Base-by-base conservation (phyloP, 805 yeast species). In the Wickerhamiella qilinensis region DNA sequence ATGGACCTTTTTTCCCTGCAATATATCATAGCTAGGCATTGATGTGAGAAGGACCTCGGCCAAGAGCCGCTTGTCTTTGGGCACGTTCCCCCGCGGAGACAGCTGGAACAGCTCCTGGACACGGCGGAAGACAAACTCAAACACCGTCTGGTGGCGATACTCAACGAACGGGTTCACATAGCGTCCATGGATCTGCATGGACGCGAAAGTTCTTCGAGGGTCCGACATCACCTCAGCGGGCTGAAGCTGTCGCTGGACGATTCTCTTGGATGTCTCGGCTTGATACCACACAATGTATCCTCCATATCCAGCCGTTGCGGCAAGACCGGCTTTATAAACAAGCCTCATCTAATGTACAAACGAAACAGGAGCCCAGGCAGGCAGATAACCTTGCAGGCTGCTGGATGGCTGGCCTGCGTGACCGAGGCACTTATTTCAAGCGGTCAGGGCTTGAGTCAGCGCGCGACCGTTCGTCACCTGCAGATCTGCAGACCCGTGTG, bases 161-260 rank as follows among this genome's bases (percentile, higher is more conserved):
- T 88, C 95, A 15, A 69, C 68, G 54, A 88, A 88, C 2, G 97
- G 97, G 51, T 88, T 88, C 42, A 83, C 91, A 59, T 72, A 88
- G 48, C 85, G 64, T 8, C 96, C 95, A 14, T 48, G 39, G 7
- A 50, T 32, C 35, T 37, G 37, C 39, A 50, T 43, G 5, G 53
- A 46, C 12, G 54, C 54, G 35, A 41, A 50, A 28, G 38, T 36
- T 30, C 29, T 30, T 15, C 42, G 40, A 3, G 49, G 47, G 33
- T 39, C 42, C 12, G 15, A 25, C 20, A 24, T 28, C 17, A 46
- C 48, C 2, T 27, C 37, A n/a, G 31, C 21, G 8, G 43, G 40
- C 5, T 29, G 36, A 6, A 34, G 35, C 33, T 41, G 40, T 6
- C 52, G 46, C 18, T 36, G 30, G 8, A 31, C 24, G n/a, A 49